Base-by-base conservation (phyloP, 139 green algal species). In the Auxenochlorella pyrenoidosa region DNA sequence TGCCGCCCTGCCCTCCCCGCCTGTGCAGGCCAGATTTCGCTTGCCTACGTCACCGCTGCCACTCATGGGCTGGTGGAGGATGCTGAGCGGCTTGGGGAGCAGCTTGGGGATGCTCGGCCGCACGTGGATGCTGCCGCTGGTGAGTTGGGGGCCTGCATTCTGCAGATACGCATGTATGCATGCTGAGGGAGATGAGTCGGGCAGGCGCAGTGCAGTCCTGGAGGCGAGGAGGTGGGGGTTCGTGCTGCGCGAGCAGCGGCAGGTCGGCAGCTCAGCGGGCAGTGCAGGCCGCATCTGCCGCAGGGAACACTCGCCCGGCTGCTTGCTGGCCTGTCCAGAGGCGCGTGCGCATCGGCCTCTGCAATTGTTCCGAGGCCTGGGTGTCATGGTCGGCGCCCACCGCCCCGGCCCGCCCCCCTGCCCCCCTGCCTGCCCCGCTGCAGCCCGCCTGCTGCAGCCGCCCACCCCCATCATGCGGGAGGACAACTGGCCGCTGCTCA, bases 401-500 rank as follows among this genome's bases (percentile, higher is more conserved):
- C 18, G 54, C 54, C 16, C 15, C 18, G 54, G 10, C 18, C 54
- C 54, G 54, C 54, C 3, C 15, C 16, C 21, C 21, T 68, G 66
- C 28, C 12, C 13, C 24, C 30, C 21, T n/a, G 19, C 40, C 59
- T 75, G 43, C 75, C 38, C 82, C 40, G 26, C 19, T 43, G 54
- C 75, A 18, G 87, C 89, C 15, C 88, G 77, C 59, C 90, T 96
- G 84, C 89, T 98, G 83, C 34, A 91, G 66, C 95, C 95, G 21
- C 94, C 95, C 44, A 90, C 91, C 4, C 95, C 95, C 77, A 94
- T 98, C 86, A 83, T 97, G 51, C 89, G 90, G 36, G 95, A 98
- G 80, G 95, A 98, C 87, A 99, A 99, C 94, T 99, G 98, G 98
- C 98, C 98, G 63, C 92, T 99, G 94, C 96, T 99, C 30, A 97